Base-by-base conservation (phyloP, 768 basidiomycete genomes). In the Baorangia bicolor region DNA sequence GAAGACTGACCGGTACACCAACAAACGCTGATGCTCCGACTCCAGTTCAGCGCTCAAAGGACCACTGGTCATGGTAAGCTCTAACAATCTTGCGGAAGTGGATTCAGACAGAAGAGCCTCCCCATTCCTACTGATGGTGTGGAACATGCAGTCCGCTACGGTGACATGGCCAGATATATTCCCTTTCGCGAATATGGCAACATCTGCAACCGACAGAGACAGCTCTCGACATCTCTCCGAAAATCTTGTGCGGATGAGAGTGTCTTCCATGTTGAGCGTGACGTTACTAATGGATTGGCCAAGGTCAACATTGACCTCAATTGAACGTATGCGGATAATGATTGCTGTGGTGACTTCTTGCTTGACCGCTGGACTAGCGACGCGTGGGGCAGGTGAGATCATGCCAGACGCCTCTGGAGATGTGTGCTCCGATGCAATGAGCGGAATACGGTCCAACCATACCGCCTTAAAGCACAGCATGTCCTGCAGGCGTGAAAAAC, bases 401-500 rank as follows among this genome's bases (percentile, higher is more conserved):
- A 60, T 61, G 41, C 60, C 49, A 42, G 70, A 58, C 8, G 44
- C 50, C 23, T 66, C 64, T 44, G 67, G 53, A 9, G 59, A 39
- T 13, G 68, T 49, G 37, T 63, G 31, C 34, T 73, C 78, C 37
- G 76, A 69, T 20, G 83, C 82, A 64, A 94, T 82, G 9, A 90
- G 74, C 0, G 92, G 91, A 27, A 95, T 91, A 35, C 85, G 85
- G 65, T 95, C 93, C 43, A 96, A 69, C 92, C 94, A 96, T 13
- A 96, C 92, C 6, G 94, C 93, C 70, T 95, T 95, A 81, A 96
- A 93, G 70, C 92, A 94, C 20, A 98, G 78, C 50, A 95, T 85
- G 66, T 97, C 94, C 71, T 95, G 94, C 28, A 97, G 73, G 13
- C 94, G 85, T 5, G 91, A 90, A 64, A 98, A 88, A 21, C 87